These are phyloP conservation scores for Podaxis sp. DNA, from an alignment of 768 basidiomycete genomes.

Conservation along the genomic window DNA sequence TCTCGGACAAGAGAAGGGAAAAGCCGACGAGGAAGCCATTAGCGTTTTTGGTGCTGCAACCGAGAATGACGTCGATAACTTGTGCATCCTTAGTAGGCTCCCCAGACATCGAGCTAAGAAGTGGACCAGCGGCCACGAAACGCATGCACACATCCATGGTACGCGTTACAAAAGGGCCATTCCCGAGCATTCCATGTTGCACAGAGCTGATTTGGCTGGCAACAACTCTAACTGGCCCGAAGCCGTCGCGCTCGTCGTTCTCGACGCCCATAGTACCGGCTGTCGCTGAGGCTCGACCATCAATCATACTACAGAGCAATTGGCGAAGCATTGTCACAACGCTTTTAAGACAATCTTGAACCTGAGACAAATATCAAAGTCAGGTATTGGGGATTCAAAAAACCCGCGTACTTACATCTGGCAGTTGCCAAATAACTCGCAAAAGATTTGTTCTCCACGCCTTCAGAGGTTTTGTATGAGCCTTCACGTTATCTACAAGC, in stretches of 20 bases:
- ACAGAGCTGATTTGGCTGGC: constrained; percentile 31
- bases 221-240: constrained; percentile 50
- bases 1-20: constrained; percentile 52
- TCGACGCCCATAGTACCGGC: constrained; percentile 29
- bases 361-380: constrained; percentile 33
- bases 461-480: constrained; percentile 15
- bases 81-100: constrained; percentile 65
- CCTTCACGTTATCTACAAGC: constrained; percentile 26
- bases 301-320: constrained; percentile 29
- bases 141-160: constrained; percentile 54
- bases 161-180: constrained; percentile 21
- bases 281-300: constrained; percentile 20
- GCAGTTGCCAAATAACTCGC: constrained; percentile 61
- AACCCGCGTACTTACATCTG: constrained; percentile 49
- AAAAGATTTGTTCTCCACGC: constrained; percentile 45
- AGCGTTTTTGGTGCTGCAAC: constrained; percentile 38
- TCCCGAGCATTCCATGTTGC: constrained; percentile 23
- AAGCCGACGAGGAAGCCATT: constrained; percentile 62
- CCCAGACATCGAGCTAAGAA: constrained; percentile 56
- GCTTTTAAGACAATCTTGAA: constrained; percentile 45
- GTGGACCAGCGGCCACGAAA: constrained; percentile 63
- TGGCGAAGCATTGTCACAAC: constrained; percentile 38
- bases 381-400: background rate
- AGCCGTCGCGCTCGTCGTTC: constrained; percentile 49
- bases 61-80: constrained; percentile 51